phyloP scores from a whole-genome alignment of 2,329 filamentous ascomycete species.

The Penicillium sp. region DNA sequence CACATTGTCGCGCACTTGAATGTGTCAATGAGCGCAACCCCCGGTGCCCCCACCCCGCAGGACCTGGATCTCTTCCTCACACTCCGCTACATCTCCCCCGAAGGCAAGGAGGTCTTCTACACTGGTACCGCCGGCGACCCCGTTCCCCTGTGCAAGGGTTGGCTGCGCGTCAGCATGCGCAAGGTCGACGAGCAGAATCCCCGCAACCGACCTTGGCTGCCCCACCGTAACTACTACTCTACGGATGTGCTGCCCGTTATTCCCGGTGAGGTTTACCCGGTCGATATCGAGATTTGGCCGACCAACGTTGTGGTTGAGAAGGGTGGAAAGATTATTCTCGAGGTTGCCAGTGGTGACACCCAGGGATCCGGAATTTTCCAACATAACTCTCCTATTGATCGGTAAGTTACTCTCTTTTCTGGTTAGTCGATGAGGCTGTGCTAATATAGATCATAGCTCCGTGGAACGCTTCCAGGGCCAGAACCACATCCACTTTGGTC shows the following conservation, averaged over 20 bases:
- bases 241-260: constrained; percentile 54
- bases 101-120: constrained; percentile 58
- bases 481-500: constrained; percentile 56
- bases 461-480: constrained; percentile 50
- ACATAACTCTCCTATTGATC: constrained; percentile 48
- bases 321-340: constrained; percentile 36
- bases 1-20: constrained; percentile 67
- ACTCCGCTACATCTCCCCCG: constrained; percentile 54
- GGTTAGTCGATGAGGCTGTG: not conserved
- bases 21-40: constrained; percentile 56
- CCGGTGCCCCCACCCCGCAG: constrained; percentile 46
- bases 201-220: constrained; percentile 51
- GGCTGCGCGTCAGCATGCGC: constrained; percentile 57
- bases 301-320: constrained; percentile 43
- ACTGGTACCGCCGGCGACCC: constrained; percentile 61
- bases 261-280: constrained; percentile 54
- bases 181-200: constrained; percentile 51
- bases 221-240: constrained; percentile 56
- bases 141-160: constrained; percentile 58
- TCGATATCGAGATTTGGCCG: constrained; percentile 53
- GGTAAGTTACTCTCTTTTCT: constrained; percentile 26
- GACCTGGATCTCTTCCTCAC: constrained; percentile 62
- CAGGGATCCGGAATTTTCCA: constrained; percentile 56
- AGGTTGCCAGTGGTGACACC: constrained; percentile 52
- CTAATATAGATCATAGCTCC: constrained; percentile 36